Conservation (phyloP, 2,329 filamentous ascomycete species). For the Aspergillaceae sp. region DNA sequence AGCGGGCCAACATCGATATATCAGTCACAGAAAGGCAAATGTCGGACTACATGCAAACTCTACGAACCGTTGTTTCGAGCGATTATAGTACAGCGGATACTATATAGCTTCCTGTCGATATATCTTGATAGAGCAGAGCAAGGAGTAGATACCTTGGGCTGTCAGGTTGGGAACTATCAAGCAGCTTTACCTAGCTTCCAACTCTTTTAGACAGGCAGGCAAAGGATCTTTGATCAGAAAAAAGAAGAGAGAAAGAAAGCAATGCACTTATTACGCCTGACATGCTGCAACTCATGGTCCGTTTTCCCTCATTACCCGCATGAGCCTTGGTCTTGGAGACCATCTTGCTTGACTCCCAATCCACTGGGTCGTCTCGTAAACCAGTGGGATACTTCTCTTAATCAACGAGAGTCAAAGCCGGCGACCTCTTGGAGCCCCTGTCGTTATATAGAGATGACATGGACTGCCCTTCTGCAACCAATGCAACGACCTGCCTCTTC, state of each 20-base stretch:
- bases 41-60: slow-evolving; percentile 19
- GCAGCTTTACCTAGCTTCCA: slow-evolving; percentile 59
- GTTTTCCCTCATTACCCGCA: slow-evolving; percentile 13
- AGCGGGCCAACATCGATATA: slow-evolving; percentile 13
- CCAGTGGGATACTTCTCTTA: slow-evolving; percentile 17
- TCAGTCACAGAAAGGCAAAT: slow-evolving; percentile 17
- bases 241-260: slow-evolving; percentile 24
- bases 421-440: slow-evolving; percentile 2
- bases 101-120: slow-evolving; percentile 61
- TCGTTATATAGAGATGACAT: slow-evolving; percentile 9
- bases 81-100: slow-evolving; percentile 42
- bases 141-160: slow-evolving; percentile 39
- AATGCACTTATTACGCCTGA: slow-evolving; percentile 33
- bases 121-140: slow-evolving; percentile 59
- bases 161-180: slow-evolving; percentile 30
- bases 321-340: slow-evolving; percentile 10
- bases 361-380: slow-evolving; percentile 21
- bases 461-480: neutral
- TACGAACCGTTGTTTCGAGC: slow-evolving; percentile 29
- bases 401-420: slow-evolving; percentile 6
- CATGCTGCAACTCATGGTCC: slow-evolving; percentile 19
- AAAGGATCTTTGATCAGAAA: slow-evolving; percentile 29
- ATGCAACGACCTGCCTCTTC: neutral
- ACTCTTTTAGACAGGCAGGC: slow-evolving; percentile 67
- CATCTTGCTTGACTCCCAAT: slow-evolving; percentile 9